These are phyloP conservation scores for Angophora floribunda DNA, from an alignment of 345 rosid species.

Conservation along the genomic window DNA sequence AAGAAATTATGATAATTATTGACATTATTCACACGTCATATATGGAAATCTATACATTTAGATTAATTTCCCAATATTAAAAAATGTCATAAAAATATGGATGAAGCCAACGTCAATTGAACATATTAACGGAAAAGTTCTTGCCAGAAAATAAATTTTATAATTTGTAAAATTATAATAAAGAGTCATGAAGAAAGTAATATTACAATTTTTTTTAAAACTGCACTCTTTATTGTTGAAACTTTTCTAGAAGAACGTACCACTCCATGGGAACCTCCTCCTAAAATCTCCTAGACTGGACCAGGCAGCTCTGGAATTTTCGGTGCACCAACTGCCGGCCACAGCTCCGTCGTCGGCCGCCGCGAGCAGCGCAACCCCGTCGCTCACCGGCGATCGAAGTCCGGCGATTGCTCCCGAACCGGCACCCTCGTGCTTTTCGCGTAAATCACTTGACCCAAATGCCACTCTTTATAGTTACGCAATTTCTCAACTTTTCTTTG, in stretches of 20 bases:
- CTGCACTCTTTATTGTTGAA: background rate
- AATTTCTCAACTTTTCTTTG: background rate
- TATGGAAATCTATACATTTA: background rate
- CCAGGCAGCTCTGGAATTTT: background rate
- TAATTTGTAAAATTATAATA: background rate
- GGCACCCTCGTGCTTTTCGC: background rate
- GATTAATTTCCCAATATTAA: accelerated
- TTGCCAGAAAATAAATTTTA: background rate
- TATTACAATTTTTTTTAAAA: background rate
- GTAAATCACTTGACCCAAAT: background rate
- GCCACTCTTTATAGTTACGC: background rate
- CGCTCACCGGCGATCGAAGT: background rate
- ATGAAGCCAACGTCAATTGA: background rate
- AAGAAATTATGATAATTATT: background rate
- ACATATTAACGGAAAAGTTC: background rate
- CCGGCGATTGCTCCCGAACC: background rate
- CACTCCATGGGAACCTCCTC: background rate
- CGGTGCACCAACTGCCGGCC: background rate
- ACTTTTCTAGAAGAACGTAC: background rate
- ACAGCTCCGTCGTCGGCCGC: background rate
- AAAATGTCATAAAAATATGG: background rate
- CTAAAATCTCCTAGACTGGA: background rate
- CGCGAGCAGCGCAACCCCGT: background rate
- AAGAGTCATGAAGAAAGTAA: background rate
- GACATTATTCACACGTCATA: background rate